Percentiles rank a stretch among this genome's conserved stretches.
Conservation (phyloP, 2,329 filamentous ascomycete genomes). For the Penicillium sp. region DNA sequence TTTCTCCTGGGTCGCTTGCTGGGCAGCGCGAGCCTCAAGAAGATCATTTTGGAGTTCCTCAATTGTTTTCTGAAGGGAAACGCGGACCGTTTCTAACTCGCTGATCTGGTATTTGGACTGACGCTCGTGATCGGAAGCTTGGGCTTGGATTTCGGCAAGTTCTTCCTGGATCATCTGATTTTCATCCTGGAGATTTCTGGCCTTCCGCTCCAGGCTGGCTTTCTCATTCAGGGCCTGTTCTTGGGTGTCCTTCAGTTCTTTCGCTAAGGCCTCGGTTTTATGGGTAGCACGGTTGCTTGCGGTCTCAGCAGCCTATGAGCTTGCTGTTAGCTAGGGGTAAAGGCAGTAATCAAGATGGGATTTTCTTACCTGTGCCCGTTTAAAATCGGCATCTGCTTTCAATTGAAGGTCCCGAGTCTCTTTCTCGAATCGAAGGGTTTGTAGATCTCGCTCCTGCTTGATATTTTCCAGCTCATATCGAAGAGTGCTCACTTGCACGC, state of each 20-base stretch:
- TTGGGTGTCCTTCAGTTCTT: conserved; percentile 57
- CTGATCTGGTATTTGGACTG: conserved; percentile 61
- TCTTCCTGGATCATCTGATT: conserved; percentile 77
- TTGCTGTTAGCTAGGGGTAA: conserved; percentile 2
- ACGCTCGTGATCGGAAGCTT: conserved; percentile 67
- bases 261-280: conserved; percentile 56
- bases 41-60: conserved; percentile 53
- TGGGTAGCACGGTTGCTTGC: conserved; percentile 51
- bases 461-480: conserved; percentile 84
- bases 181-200: conserved; percentile 64
- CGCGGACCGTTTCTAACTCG: conserved; percentile 63
- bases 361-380: conserved; percentile 57
- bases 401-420: conserved; percentile 78
- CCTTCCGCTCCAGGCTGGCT: conserved; percentile 55
- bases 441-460: conserved; percentile 84
- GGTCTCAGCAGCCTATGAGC: conserved; percentile 52
- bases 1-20: conserved; percentile 65
- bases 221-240: conserved; percentile 58
- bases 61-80: conserved; percentile 57
- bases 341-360: too few relatives aligned
- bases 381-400: conserved; percentile 83
- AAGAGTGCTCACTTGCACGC: conserved; percentile 83
- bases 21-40: conserved; percentile 57
- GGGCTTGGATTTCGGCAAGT: conserved; percentile 77
- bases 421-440: conserved; percentile 74